These are phyloP conservation scores for Aspergillus texensis DNA, from an alignment of 2,329 filamentous ascomycete species.

Conservation along the genomic window DNA sequence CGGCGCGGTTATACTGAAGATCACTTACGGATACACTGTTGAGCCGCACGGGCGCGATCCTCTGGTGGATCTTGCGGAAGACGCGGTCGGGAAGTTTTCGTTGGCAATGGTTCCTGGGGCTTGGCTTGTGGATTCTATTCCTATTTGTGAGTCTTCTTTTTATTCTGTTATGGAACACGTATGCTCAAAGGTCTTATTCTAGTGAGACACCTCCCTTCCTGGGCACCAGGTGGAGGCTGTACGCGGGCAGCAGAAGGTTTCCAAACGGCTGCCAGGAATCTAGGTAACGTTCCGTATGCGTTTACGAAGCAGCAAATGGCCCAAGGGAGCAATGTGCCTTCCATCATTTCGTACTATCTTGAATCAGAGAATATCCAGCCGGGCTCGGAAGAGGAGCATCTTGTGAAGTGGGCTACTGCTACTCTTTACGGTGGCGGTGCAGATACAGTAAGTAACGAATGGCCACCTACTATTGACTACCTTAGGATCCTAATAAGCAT, in stretches of 20 bases:
- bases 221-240: slow-evolving; percentile 10
- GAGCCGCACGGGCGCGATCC: slow-evolving; percentile 45
- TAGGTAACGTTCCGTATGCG: slow-evolving; percentile 44
- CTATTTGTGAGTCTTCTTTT: slow-evolving; percentile 7
- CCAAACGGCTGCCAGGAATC: slow-evolving; percentile 32
- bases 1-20: slow-evolving; percentile 47
- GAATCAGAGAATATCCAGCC: slow-evolving; percentile 8
- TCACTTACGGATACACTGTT: slow-evolving; percentile 51
- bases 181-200: neutral
- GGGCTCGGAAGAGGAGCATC: slow-evolving; percentile 29
- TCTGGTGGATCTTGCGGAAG: slow-evolving; percentile 46
- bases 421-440: slow-evolving; percentile 48
- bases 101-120: slow-evolving; percentile 8
- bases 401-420: slow-evolving; percentile 47
- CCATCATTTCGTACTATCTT: slow-evolving; percentile 23
- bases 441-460: slow-evolving; percentile 37
- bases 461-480: no score
- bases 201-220: slow-evolving; percentile 16
- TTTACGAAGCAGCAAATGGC: slow-evolving; percentile 21
- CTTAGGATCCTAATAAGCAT: neutral
- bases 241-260: neutral
- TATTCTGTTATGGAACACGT: neutral
- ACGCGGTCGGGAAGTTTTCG: slow-evolving; percentile 45
- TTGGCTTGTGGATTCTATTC: slow-evolving; percentile 19
- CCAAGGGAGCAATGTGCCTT: slow-evolving; percentile 11